Evolutionary conservation across 2,329 filamentous ascomycete genomes (phyloP).

Genomic region (Nannizziopsis arthrosporioides): DNA sequence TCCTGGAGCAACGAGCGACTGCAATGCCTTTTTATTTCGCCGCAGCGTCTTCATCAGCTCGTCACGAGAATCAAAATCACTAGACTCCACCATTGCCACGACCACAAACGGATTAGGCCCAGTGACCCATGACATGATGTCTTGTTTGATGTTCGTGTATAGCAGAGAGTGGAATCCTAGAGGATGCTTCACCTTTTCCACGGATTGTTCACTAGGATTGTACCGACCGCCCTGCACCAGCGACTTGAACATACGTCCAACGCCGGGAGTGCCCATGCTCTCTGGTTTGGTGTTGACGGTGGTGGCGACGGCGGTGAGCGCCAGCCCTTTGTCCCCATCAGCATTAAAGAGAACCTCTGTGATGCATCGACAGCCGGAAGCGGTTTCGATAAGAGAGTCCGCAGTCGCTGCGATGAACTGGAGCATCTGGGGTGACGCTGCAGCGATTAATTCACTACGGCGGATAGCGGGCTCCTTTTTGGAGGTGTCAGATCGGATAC

Average conservation of each 20-base stretch:
- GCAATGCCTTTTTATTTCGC: slow-evolving; percentile 59
- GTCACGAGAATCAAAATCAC: slow-evolving; percentile 54
- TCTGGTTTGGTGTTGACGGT: slow-evolving; percentile 33
- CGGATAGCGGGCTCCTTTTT: slow-evolving; percentile 79
- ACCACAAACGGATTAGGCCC: slow-evolving; percentile 79
- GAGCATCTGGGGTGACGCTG: slow-evolving; percentile 63
- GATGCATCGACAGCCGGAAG: slow-evolving; percentile 79
- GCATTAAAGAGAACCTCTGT: slow-evolving; percentile 68
- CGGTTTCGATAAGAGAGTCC: slow-evolving; percentile 56
- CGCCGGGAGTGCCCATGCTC: slow-evolving; percentile 52
- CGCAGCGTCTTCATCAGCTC: slow-evolving; percentile 59
- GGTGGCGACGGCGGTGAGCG: slow-evolving; percentile 54
- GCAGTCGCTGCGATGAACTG: slow-evolving; percentile 59
- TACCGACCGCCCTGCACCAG: slow-evolving; percentile 82
- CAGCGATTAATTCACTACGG: slow-evolving; percentile 61
- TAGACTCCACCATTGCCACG: slow-evolving; percentile 65
- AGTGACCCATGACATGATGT: slow-evolving; percentile 72
- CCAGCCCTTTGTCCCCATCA: slow-evolving; percentile 62
- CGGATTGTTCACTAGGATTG: slow-evolving; percentile 58
- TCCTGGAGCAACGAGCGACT: slow-evolving; percentile 35
- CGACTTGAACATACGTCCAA: slow-evolving; percentile 78
- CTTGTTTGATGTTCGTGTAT: slow-evolving; percentile 66
- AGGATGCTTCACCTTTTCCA: slow-evolving; percentile 61
- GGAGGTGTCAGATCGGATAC: slow-evolving; percentile 69
- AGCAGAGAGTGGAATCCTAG: slow-evolving; percentile 69